Evolutionary conservation across 2,329 filamentous ascomycete species (phyloP).

Genomic region (Ciborinia camelliae): DNA sequence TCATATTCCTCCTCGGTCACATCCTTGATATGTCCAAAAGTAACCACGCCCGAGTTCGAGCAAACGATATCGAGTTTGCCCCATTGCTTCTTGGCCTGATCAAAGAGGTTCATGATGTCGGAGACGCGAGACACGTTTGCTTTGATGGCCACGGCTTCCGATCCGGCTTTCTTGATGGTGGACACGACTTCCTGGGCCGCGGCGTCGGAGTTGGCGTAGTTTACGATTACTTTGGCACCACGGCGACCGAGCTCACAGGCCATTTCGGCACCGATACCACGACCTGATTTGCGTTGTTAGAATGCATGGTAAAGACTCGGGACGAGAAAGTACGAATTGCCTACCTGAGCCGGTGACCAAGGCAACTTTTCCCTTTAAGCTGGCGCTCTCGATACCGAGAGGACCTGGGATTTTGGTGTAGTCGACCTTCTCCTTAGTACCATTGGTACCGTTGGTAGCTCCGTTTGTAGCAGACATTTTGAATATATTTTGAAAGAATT

Average conservation of each 20-base stretch:
- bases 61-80: conserved; percentile 36
- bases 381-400: conserved; percentile 29
- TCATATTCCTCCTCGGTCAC: conserved; percentile 36
- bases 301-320: background rate
- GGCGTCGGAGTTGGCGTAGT: conserved; percentile 55
- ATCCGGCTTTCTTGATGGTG: conserved; percentile 53
- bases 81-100: conserved; percentile 33
- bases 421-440: conserved; percentile 5
- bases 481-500: background rate
- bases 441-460: conserved; percentile 18
- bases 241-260: conserved; percentile 62
- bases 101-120: conserved; percentile 34
- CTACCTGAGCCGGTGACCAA: conserved; percentile 38
- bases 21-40: conserved; percentile 40
- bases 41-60: conserved; percentile 50
- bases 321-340: background rate
- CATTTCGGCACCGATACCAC: conserved; percentile 65
- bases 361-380: conserved; percentile 33
- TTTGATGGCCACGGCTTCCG: conserved; percentile 52
- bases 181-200: conserved; percentile 64
- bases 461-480: conserved; percentile 23
- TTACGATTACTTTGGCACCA: conserved; percentile 58
- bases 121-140: conserved; percentile 57
- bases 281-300: conserved; percentile 41
- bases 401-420: conserved; percentile 24